Evolutionary conservation across 129 eudicot genomes (phyloP).

Genomic region (Saussurea involucrata): DNA sequence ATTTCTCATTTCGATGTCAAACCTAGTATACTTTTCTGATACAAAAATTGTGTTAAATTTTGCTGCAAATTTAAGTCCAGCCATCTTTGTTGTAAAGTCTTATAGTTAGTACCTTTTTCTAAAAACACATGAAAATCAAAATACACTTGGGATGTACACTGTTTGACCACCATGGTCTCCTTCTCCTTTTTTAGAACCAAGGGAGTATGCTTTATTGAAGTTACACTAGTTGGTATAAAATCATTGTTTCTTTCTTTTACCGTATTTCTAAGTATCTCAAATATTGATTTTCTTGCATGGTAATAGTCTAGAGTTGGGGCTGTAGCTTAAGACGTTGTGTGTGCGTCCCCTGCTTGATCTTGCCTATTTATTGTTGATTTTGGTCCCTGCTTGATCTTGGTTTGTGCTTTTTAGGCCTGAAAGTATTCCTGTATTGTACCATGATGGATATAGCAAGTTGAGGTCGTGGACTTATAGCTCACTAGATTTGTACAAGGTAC

Average conservation of each 20-base stretch:
- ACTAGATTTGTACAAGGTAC: constrained; percentile 68
- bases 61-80: background rate
- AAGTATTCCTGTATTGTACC: constrained; percentile 66
- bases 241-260: background rate
- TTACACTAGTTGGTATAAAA: background rate
- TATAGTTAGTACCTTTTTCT: background rate
- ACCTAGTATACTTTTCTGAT: background rate
- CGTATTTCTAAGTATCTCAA: background rate
- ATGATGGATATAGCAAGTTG: constrained; percentile 83
- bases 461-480: constrained; percentile 93
- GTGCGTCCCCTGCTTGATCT: background rate
- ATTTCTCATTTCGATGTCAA: background rate
- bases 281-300: background rate
- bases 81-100: background rate
- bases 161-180: background rate
- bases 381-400: background rate
- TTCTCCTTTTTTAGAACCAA: background rate
- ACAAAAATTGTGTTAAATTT: background rate
- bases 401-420: constrained; percentile 53
- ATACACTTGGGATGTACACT: background rate
- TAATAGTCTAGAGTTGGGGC: background rate
- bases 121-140: background rate
- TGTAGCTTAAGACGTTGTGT: background rate
- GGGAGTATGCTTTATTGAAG: background rate
- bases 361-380: background rate